Percentiles rank a stretch among this genome's conserved stretches.
These are phyloP conservation scores for Tolypocladium amazonense DNA, from an alignment of 2,329 filamentous ascomycete species.

Conservation along the genomic window DNA sequence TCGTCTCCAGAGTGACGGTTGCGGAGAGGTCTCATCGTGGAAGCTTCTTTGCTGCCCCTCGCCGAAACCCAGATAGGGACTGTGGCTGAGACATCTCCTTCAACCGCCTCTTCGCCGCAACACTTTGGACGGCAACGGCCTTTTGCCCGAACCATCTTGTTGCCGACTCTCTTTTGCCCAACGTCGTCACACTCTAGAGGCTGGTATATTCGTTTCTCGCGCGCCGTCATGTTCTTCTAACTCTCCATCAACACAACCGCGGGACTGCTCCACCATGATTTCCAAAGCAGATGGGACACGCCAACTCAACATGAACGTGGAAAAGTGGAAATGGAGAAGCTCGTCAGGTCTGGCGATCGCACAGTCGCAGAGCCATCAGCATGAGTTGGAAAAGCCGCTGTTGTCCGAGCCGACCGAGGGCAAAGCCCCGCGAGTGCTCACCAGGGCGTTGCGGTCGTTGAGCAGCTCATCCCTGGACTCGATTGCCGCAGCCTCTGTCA, in stretches of 20 bases:
- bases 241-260: neutral
- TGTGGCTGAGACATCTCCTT: constrained; percentile 13
- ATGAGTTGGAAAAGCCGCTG: constrained; percentile 8
- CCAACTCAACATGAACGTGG: constrained; percentile 16
- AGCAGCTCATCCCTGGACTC: constrained; percentile 31
- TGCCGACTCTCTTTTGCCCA: neutral
- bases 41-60: constrained; percentile 2
- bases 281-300: neutral
- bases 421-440: constrained; percentile 24
- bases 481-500: constrained; percentile 18
- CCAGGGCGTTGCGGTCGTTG: constrained; percentile 26
- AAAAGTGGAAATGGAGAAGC: constrained; percentile 24
- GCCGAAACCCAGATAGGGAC: constrained; percentile 6
- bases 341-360: constrained; percentile 16
- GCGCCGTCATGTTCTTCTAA: constrained; percentile 1
- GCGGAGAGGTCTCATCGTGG: constrained; percentile 4
- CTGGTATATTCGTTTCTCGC: neutral
- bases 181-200: neutral
- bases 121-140: neutral
- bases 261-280: neutral
- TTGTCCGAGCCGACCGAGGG: constrained; percentile 14
- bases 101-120: constrained; percentile 1
- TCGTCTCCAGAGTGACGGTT: constrained; percentile 12
- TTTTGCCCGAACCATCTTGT: neutral
- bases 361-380: constrained; percentile 9